These are phyloP conservation scores for Hypseocharis bilobata DNA, from an alignment of 441 rosid genomes.

Conservation along the genomic window DNA sequence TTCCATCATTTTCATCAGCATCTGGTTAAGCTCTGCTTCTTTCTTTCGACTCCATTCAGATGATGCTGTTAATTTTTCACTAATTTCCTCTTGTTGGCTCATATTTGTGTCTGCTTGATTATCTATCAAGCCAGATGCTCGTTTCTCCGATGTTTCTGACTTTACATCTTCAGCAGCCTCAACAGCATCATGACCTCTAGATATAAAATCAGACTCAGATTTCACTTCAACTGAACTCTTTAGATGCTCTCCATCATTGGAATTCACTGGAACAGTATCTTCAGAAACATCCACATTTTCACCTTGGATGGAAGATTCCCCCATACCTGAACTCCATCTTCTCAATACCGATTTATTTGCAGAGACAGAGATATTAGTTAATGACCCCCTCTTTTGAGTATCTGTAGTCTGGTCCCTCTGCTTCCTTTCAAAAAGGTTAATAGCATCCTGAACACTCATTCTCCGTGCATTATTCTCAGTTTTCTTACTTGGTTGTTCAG, in stretches of 20 bases:
- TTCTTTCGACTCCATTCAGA: slow-evolving; percentile 44
- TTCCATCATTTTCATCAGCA: slow-evolving; percentile 44
- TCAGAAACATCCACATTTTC: slow-evolving; percentile 27
- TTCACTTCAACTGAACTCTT: slow-evolving; percentile 25
- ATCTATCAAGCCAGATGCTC: slow-evolving; percentile 20
- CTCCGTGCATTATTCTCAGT: slow-evolving; percentile 32
- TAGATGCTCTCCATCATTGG: slow-evolving; percentile 24
- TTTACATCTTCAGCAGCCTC: slow-evolving; percentile 26
- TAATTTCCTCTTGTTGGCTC: slow-evolving; percentile 23
- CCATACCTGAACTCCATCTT: slow-evolving; percentile 60
- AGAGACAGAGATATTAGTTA: slow-evolving; percentile 26
- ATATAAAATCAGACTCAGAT: slow-evolving; percentile 24
- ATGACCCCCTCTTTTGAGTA: slow-evolving; percentile 32
- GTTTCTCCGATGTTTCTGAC: slow-evolving; percentile 24
- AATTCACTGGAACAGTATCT: slow-evolving; percentile 25
- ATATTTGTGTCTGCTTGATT: slow-evolving; percentile 21
- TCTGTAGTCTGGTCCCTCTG: slow-evolving; percentile 40
- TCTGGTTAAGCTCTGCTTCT: slow-evolving; percentile 46
- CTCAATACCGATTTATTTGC: slow-evolving; percentile 48
- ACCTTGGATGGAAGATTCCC: slow-evolving; percentile 33
- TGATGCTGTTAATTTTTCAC: slow-evolving; percentile 27
- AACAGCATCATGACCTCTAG: slow-evolving; percentile 18
- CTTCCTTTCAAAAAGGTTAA: slow-evolving; percentile 55
- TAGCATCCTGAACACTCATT: slow-evolving; percentile 60
- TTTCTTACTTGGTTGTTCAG: slow-evolving; percentile 32